Base-by-base conservation (phyloP, 139 green algal species). In the Edaphochlamys debaryana region DNA sequence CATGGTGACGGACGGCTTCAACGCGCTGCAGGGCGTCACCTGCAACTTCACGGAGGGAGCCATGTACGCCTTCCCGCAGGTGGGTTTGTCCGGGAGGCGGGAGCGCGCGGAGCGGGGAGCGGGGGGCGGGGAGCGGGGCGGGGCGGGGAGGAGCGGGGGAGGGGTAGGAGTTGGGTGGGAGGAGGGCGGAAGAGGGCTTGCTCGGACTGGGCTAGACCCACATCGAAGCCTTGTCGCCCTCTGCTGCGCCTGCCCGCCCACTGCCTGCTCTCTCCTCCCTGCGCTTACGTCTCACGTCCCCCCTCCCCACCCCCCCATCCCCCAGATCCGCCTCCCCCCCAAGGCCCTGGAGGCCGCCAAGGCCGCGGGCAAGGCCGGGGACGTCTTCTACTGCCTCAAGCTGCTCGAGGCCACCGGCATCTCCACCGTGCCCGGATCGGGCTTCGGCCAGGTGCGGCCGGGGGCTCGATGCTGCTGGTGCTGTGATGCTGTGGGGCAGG, bases 31-130 rank as follows among this genome's bases (percentile, higher is more conserved):
- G 86, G 93, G 91, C 37, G 84, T 98, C 5, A 92, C 82, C 5
- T 97, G 95, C 90, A 96, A 95, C 79, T 94, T 95, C 85, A 96
- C 94, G 1, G 96, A 97, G 91, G 96, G 94, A 9, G 95, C 92
- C 30, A 95, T 97, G 94, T 98, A 98, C 88, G 88, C 86, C 79
- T 98, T 97, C 91, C 94, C 95, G 11, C 85, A 86, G 72, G 82
- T 89, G 32, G 11, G 82, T 17, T n/a, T n/a, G n/a, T n/a, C n/a
- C n/a, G n/a, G n/a, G n/a, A n/a, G n/a, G n/a, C n/a, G n/a, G n/a
- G n/a, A n/a, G n/a, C n/a, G n/a, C n/a, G n/a, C n/a, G n/a, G n/a
- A n/a, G n/a, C n/a, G n/a, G n/a, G n/a, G n/a, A n/a, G n/a, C n/a
- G n/a, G n/a, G n/a, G n/a, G n/a, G n/a, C n/a, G n/a, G n/a, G n/a